A percentile compares a stretch with the other conserved stretches of the same genome.
These are phyloP conservation scores for Dichotomopilus funicola DNA, from an alignment of 2,329 filamentous ascomycete species.

Conservation along the genomic window DNA sequence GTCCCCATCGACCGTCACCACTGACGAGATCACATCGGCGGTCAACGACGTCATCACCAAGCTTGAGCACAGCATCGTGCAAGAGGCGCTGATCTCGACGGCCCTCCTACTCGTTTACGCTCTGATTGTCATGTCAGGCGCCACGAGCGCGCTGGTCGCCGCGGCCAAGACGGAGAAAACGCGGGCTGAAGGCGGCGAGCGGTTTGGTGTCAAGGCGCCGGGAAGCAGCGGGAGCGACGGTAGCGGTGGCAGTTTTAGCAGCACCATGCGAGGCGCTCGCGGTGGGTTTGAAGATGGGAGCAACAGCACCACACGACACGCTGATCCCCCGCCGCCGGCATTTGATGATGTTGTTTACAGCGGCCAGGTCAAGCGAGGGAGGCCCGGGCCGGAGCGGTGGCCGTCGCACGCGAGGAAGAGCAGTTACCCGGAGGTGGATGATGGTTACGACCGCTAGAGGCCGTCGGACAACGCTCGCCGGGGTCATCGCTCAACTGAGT, in stretches of 20 bases:
- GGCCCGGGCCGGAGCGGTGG: constrained; percentile 11
- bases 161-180: constrained; percentile 54
- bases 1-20: constrained; percentile 64
- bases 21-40: constrained; percentile 74
- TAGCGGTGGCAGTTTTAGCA: neutral
- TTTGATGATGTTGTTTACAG: constrained; percentile 18
- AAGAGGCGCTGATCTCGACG: constrained; percentile 73
- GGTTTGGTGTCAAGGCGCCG: constrained; percentile 19
- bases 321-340: neutral
- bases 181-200: constrained; percentile 52
- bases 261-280: too few relatives aligned
- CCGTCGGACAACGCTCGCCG: constrained; percentile 1
- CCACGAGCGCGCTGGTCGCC: constrained; percentile 58
- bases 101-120: constrained; percentile 71
- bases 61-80: constrained; percentile 61
- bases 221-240: neutral
- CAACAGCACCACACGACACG: neutral
- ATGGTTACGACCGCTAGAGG: constrained; percentile 22
- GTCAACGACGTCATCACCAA: constrained; percentile 62
- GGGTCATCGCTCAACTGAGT: neutral
- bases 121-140: constrained; percentile 66
- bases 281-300: neutral
- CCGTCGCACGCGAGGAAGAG: constrained; percentile 22
- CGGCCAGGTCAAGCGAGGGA: constrained; percentile 18
- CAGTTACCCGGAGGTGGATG: constrained; percentile 27